These are phyloP conservation scores for Liriodendron chinense DNA, from an alignment of 164 flowering plant genomes.

Conservation along the genomic window DNA sequence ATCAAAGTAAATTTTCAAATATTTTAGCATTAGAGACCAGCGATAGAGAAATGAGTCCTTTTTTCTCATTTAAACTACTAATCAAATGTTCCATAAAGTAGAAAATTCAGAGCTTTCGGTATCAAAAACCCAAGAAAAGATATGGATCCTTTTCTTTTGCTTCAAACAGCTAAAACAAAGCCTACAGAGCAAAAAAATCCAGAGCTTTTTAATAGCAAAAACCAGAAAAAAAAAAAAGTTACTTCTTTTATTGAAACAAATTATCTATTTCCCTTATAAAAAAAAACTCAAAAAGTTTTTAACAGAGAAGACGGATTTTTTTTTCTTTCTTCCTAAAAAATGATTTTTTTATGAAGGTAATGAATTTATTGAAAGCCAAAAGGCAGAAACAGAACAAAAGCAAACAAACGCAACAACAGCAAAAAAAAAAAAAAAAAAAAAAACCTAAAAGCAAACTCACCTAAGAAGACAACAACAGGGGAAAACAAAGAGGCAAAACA, in stretches of 20 bases:
- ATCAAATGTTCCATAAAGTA: background rate
- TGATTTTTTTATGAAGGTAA: too few species aligned
- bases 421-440: too few species aligned
- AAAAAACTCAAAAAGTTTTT: too few species aligned
- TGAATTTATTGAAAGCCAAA: too few species aligned
- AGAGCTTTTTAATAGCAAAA: background rate
- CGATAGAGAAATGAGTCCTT: background rate
- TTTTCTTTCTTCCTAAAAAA: background rate
- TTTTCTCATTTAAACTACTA: background rate
- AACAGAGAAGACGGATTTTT: background rate
- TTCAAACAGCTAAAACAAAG: background rate
- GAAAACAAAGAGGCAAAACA: too few species aligned
- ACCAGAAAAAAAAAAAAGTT: background rate
- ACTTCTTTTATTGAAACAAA: background rate
- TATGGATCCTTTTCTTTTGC: background rate
- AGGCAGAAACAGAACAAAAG: too few species aligned
- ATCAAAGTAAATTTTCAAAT: slow-evolving; percentile 3
- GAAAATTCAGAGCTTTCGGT: background rate
- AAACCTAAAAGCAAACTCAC: too few species aligned
- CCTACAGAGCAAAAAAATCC: background rate
- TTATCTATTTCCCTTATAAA: too few species aligned
- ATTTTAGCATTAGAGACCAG: background rate
- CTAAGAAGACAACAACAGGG: too few species aligned
- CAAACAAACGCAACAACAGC: too few species aligned
- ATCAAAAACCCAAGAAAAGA: background rate